Evolutionary conservation across 1,139 yeast species (phyloP), one percentile per base, ranked within the genome.

Genomic region (Geotrichum reessii): DNA sequence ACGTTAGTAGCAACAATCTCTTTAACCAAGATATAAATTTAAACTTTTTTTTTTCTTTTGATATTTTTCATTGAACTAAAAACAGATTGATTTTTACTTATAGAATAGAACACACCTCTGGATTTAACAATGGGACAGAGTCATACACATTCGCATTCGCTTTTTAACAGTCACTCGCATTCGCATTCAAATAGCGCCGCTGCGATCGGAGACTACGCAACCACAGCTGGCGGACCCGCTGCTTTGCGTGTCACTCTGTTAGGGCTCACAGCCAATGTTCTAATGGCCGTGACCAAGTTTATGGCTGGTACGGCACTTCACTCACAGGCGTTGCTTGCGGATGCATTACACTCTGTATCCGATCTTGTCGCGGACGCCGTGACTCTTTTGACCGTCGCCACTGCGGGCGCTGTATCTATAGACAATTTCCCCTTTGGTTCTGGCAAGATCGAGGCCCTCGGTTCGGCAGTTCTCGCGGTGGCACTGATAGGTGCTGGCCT

Each of bases 191-290:
- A 71, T 54, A 58, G 64, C n/a, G 59, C 65, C 6, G 65, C 65
- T 31, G 72, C 69, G 28, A 64, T 64, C 57, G 66, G 44, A 66
- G 1, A 65, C 68, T 17, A 51, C 67, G 8, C 60, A 58, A n/a
- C 12, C 71, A 72, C 37, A 72, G 72, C 11, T 54, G 79, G 58
- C 73, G 75, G 33, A 88, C 90, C 70, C 53, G 96, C 96, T 0
- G 97, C 96, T 7, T 95, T 90, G 17, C 79, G 95, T 63, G 91
- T 93, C 67, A 93, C 99, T 1, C 87, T 96, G 90, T 78, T 92
- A 56, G 99, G 99, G 0, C 78, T 93, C 50, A 73, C 85, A 37
- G 90, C 88, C 56, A 93, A 93, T 69, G 82, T 90, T n/a, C 84
- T 87, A 21, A 85, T 93, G 86, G 98, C 96, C 0, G 76, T 81